Evolutionary conservation across 805 yeast genomes (phyloP), one percentile per base, ranked within the genome.

Genomic region (Hagleromyces aurorensis): DNA sequence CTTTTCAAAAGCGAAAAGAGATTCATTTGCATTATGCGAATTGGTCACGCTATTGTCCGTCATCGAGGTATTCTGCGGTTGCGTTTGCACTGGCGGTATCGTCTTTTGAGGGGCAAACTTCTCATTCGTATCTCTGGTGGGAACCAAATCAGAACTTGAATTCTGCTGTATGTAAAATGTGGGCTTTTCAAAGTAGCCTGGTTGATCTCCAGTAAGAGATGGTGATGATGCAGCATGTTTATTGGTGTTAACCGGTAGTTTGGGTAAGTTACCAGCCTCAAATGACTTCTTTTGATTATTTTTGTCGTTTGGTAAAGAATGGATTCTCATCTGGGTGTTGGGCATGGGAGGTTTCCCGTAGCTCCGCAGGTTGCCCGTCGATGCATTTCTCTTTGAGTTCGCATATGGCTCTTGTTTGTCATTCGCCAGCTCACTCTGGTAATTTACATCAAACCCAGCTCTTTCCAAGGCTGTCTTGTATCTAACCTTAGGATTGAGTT

Each of bases 401-500:
- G 25, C 13, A 15, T 15, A 18, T 21, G 30, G 30, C 16, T 21
- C 18, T 12, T 10, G 7, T 9, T 13, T 9, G 5, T 7, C 17
- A 10, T 27, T 21, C 13, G 11, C 29, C 21, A 7, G 21, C 9
- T n/a, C 16, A 6, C 14, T 21, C 15, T 20, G 10, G 20, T 27
- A 33, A 23, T 37, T 36, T 7, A 70, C 71, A 14, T 81, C 91
- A 45, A 82, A 82, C 0, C 94, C 94, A 0, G 91, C 91, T 41
- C 91, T 59, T 50, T 82, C 91, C 54, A 79, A 73, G 2, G 80
- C 91, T 2, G 86, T 77, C 42, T 67, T 66, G 44, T 75, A 78
- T 16, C 74, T 59, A 27, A 68, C 74, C 20, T 70, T 69, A 0
- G 79, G 72, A 32, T 73, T 75, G 37, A 82, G 56, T 0, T 84